phyloP scores from a whole-genome alignment of 148 eudicot species.

The Chenopodium berlandieri region DNA sequence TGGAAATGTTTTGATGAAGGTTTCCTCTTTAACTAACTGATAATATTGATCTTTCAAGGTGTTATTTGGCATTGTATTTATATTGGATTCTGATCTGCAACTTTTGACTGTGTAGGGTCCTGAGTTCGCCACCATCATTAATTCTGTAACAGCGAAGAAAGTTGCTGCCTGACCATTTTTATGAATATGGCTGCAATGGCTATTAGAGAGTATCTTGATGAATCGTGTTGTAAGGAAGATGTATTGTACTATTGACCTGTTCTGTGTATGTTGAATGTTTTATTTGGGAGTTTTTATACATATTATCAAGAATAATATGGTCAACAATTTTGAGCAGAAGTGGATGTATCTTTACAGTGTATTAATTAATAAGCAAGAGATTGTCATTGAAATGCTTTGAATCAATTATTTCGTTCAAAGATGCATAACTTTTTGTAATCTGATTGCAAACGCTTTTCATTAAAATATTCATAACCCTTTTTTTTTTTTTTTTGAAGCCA shows the following conservation, averaged over 20 bases:
- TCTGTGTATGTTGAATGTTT: constrained; percentile 14
- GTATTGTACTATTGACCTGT: constrained; percentile 13
- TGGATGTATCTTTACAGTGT: constrained; percentile 9
- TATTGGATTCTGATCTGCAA: background rate
- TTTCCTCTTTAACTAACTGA: background rate
- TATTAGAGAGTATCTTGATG: background rate
- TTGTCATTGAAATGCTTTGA: background rate
- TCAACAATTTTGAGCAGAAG: constrained; percentile 22
- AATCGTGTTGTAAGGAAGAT: background rate
- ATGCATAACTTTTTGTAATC: too few species aligned
- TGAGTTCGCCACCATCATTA: constrained; percentile 85
- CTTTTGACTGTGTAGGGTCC: constrained; percentile 60
- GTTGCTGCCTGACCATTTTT: constrained; percentile 66
- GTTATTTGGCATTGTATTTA: background rate
- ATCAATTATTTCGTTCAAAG: background rate
- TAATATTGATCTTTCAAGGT: background rate
- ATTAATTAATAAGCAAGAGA: background rate
- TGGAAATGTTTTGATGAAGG: background rate
- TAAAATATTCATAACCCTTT: too few species aligned
- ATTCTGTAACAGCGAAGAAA: constrained; percentile 89
- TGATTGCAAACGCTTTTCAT: too few species aligned
- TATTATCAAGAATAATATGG: constrained; percentile 9
- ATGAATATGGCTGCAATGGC: constrained; percentile 11
- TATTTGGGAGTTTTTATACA: constrained; percentile 1
- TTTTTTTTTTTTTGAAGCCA: too few species aligned